Evolutionary conservation across 495 filamentous ascomycete genomes (phyloP), one percentile per base, ranked within the genome.

Genomic region (Penicillium macrosclerotiorum): DNA sequence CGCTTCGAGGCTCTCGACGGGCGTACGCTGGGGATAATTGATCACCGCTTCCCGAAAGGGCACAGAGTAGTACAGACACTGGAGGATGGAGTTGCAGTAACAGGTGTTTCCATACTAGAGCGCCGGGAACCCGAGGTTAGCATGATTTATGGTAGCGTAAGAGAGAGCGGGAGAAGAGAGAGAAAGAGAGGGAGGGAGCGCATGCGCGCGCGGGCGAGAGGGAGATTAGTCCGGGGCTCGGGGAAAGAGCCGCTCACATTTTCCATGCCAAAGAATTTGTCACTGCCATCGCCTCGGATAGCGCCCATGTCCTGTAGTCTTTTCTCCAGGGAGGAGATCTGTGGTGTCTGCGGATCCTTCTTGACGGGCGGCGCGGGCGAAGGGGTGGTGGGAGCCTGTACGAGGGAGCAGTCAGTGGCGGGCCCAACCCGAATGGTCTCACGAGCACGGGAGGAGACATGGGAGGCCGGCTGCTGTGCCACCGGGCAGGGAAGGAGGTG

Each of bases 261-360:
- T 68, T 97, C 93, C 75, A 97, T 84, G 3, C 94, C 93, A 73
- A 92, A 97, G 70, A 95, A 97, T 74, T 96, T 96, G 69, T 98
- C 93, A 65, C 87, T 96, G 16, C 94, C 93, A 73, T 98, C 91
- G 27, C 72, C 71, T 47, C 90, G 80, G 46, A 92, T 68, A 1
- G 90, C 76, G 9, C 90, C 89, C 38, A 89, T 80, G 63, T 90
- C 87, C 50, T 79, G 76, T 23, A 96, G 67, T 65, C 89, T 79
- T 73, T 85, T 93, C 70, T 95, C 88, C 14, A 96, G 64, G 9
- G 90, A 86, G 4, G 87, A 92, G 42, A 84, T 68, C 61, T 85
- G 84, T 11, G 73, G 77, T 31, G 73, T 62, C 51, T 83, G 75
- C 45, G 81, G 78, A 42, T 91, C 86, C 64, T 90, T 93, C 68